These are phyloP conservation scores for Vitis riparia DNA, from an alignment of 164 flowering plant genomes.

Conservation along the genomic window DNA sequence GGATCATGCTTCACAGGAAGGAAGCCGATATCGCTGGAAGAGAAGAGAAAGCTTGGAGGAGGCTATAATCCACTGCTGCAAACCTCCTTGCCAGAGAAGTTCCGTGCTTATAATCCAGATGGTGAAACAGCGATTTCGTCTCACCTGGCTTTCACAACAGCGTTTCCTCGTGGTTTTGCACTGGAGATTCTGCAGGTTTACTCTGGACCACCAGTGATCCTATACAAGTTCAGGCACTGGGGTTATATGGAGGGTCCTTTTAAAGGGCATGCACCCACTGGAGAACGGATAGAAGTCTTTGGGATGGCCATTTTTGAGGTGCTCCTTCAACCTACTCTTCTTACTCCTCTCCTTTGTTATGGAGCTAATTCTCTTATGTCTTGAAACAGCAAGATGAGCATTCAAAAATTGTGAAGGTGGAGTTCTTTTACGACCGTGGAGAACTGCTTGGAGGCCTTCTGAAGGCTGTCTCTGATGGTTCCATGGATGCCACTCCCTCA, in stretches of 20 bases:
- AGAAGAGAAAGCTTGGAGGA: conserved; percentile 40
- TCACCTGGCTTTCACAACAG: conserved; percentile 37
- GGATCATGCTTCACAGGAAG: conserved; percentile 37
- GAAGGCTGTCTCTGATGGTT: not conserved
- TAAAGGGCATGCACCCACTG: conserved; percentile 70
- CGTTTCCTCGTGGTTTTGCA: conserved; percentile 77
- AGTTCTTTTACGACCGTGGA: conserved; percentile 44
- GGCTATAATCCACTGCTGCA: conserved; percentile 59
- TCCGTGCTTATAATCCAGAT: conserved; percentile 36
- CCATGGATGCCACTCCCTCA: not conserved
- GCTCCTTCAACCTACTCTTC: not conserved
- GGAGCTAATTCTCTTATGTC: not conserved
- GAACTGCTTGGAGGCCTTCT: conserved; percentile 34
- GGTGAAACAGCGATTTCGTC: conserved; percentile 37
- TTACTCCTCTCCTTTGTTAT: not conserved
- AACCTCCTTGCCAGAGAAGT: conserved; percentile 50
- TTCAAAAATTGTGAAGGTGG: conserved; percentile 37
- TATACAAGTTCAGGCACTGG: conserved; percentile 85
- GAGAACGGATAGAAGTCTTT: conserved; percentile 52
- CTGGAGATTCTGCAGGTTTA: conserved; percentile 62
- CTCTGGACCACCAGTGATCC: conserved; percentile 65
- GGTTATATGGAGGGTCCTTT: conserved; percentile 82
- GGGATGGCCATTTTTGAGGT: conserved; percentile 57
- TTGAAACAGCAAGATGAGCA: conserved; percentile 31
- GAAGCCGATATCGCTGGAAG: conserved; percentile 28